Evolutionary conservation across 305 asterid species (phyloP).

Genomic region (Fraxinus dipetala): DNA sequence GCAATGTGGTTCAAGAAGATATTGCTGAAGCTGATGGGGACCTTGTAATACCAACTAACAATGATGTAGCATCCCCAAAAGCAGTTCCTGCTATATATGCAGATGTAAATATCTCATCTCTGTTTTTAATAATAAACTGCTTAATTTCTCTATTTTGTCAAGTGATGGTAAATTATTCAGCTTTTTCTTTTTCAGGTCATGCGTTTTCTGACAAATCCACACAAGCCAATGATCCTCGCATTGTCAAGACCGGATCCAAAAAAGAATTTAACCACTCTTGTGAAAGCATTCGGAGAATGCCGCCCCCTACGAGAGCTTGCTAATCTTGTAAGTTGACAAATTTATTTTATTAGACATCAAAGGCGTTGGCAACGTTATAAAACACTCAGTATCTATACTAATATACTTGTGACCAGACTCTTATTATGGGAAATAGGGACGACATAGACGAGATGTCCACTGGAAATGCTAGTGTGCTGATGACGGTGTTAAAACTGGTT

Average conservation of each 20-base stretch:
- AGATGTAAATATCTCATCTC: slow-evolving; percentile 48
- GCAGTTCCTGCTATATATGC: slow-evolving; percentile 73
- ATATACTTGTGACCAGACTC: slow-evolving; percentile 49
- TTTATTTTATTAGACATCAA: neutral
- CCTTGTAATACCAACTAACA: slow-evolving; percentile 42
- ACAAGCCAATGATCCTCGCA: slow-evolving; percentile 94
- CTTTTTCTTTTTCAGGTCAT: slow-evolving; percentile 46
- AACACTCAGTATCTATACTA: neutral
- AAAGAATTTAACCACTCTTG: slow-evolving; percentile 74
- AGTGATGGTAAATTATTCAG: neutral
- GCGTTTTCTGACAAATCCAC: slow-evolving; percentile 88
- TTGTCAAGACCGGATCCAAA: slow-evolving; percentile 92
- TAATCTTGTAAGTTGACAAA: slow-evolving; percentile 61
- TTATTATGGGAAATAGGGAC: slow-evolving; percentile 88
- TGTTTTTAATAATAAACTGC: neutral
- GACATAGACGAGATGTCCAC: slow-evolving; percentile 81
- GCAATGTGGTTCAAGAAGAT: slow-evolving; percentile 78
- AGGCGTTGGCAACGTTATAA: neutral
- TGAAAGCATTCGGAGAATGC: slow-evolving; percentile 95
- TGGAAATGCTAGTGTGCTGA: slow-evolving; percentile 67
- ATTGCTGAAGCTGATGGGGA: slow-evolving; percentile 62
- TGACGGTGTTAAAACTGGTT: slow-evolving; percentile 65
- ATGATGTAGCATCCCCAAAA: slow-evolving; percentile 62
- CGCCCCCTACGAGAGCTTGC: slow-evolving; percentile 83
- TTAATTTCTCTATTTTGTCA: neutral